Evolutionary conservation across 139 green algal species (phyloP), one percentile per base, ranked within the genome.

Genomic region (Chlamydomonas sp.): DNA sequence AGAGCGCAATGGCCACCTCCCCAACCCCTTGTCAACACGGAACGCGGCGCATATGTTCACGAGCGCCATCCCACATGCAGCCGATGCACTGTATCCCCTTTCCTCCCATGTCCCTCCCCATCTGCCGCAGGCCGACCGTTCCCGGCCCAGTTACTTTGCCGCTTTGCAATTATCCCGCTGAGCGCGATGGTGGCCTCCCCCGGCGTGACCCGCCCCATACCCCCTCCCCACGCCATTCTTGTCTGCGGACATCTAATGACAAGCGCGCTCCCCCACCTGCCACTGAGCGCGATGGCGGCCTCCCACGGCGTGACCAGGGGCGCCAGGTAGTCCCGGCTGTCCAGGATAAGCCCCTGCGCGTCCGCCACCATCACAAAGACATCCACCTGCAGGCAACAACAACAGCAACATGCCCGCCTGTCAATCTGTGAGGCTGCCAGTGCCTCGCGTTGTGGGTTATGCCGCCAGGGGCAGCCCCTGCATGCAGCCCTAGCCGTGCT

Each of bases 221-320:
- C 31, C 31, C 31, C 17, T 49, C 49, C 6, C 75, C 31, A 15
- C n/a, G 7, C 75, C n/a, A 10, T 14, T 31, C 7, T 9, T 63
- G 49, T 49, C 49, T 20, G 6, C 6, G 6, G n/a, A 9, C 77
- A 64, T 6, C 49, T 63, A 49, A 1, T 18, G 15, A 86, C 77
- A 69, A 86, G 61, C 63, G 77, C 86, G 62, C 77, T 63, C 69
- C 69, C 2, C 17, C 68, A 88, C 68, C 64, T 83, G 14, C 74
- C 89, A 0, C 68, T 91, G 18, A 96, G 95, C 15, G 96, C 96
- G 61, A 97, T 88, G 60, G 93, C 82, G 1, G 97, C 97, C 90
- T 99, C 97, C 79, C 95, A 95, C 0, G 97, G 96, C 0, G 96
- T 99, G 86, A 99, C 96, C 86, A 99, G 93, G 5, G 97, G 97